Base-by-base conservation (phyloP, 768 basidiomycete genomes). In the Leccinum longicurvipes region DNA sequence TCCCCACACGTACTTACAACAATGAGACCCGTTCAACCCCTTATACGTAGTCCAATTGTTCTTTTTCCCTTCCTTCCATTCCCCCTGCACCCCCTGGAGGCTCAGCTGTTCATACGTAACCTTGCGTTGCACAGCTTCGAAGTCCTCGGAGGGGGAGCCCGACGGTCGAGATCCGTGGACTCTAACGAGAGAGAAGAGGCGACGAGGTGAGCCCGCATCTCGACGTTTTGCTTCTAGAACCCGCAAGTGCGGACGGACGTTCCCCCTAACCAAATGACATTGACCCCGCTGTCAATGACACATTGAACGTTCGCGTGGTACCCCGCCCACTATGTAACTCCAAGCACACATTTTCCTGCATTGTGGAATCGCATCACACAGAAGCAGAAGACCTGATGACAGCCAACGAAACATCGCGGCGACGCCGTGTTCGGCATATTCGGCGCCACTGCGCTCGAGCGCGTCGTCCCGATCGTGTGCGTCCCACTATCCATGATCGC, bases 61-160 rank as follows among this genome's bases (percentile, higher is more conserved):
- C 19, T 39, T 39, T 11, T 10, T 14, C 10, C 29, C 17, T 34
- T n/a, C 17, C 36, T 39, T 39, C 36, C 36, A 19, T 39, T 39
- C n/a, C 36, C 36, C 36, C 36, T 36, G n/a, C 36, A 10, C 36
- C 21, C 19, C 27, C 29, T 14, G 46, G 28, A 32, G 19, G 55
- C 28, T 17, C 14, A 17, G n/a, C 8, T 32, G 25, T 42, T 31
- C 24, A 39, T 31, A 42, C n/a, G 45, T 46, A 46, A 46, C 25
- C 31, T n/a, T 4, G 31, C 23, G n/a, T 1, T 21, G 47, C 31
- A 44, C 45, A 21, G 32, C 54, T 21, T 7, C n/a, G 25, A 59
- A 51, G 39, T 63, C 52, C 60, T 57, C 55, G 60, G 60, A 58
- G 21, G 23, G 48, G 4, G n/a, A 10, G 17, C n/a, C 47, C 42